Conservation (phyloP, 1,284 basidiomycete genomes). For the Fomitopsis betulina region DNA sequence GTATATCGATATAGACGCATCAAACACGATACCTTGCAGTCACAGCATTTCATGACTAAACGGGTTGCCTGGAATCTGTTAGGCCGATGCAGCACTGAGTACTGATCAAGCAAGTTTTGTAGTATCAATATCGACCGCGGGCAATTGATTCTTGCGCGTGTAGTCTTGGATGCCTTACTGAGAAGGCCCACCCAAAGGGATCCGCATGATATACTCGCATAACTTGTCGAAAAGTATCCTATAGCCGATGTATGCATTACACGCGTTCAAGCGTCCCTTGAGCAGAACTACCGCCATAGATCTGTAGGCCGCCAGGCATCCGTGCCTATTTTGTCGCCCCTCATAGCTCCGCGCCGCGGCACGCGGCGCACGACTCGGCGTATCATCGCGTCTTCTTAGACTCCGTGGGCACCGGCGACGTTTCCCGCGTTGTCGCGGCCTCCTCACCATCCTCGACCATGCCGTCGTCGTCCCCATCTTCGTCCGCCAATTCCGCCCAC, state of each 20-base stretch:
- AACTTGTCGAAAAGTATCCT: not conserved
- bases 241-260: not conserved
- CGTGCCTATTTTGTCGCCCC: not conserved
- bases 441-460: slow-evolving; percentile 11
- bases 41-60: not conserved
- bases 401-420: slow-evolving; percentile 1
- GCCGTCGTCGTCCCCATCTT: slow-evolving; percentile 23
- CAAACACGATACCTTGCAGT: not conserved
- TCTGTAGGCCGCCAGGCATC: not conserved
- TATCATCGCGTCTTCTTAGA: not conserved
- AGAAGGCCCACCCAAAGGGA: no score
- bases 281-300: not conserved
- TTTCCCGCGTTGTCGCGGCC: slow-evolving; percentile 6
- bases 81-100: not conserved
- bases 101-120: not conserved
- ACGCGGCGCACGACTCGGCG: not conserved
- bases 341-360: no score
- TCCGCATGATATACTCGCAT: no score
- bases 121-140: no score
- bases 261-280: not conserved
- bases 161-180: no score
- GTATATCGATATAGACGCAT: not conserved
- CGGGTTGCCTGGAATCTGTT: not conserved
- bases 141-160: no score
- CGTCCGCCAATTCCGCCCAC: slow-evolving; percentile 70